Evolutionary conservation across 2,329 filamentous ascomycete genomes (phyloP), one percentile per base, ranked within the genome.

Genomic region (Dothideomycetes sp.): DNA sequence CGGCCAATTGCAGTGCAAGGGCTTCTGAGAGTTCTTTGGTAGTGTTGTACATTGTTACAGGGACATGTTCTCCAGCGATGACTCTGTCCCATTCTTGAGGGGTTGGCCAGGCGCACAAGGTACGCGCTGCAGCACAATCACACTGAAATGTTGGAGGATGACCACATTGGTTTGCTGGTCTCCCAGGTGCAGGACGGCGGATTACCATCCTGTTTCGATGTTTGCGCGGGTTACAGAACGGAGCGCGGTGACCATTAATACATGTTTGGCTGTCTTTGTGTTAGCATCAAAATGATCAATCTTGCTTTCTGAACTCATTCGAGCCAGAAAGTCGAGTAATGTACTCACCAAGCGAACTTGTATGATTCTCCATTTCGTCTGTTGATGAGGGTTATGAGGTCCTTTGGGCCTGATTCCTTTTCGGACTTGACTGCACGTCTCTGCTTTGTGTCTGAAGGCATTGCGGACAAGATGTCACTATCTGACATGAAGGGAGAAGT

Each of bases 161-260:
- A 7, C 46, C 46, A 43, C 46, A 48, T 22, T 44, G 30, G 25
- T 33, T 22, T 2, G 46, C 32, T 10, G 46, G 46, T 8, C 46
- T 24, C 30, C 46, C 46, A 4, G 46, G 43, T 8, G 39, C 37
- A 1, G 43, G 43, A 4, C 46, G 35, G 13, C 46, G 20, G 28
- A 38, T 44, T 16, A 48, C 33, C 20, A 48, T 35, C 20, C 42
- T 48, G 29, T 24, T 27, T 13, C 25, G 29, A 31, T 48, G 46
- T 28, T 44, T 48, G 13, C 20, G 22, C 15, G 46, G 46, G 24
- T 44, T 25, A 32, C 46, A 48, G 5, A 46, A 27, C 4, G 46
- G 44, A 25, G 46, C 46, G 20, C 46, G 32, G 33, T 48, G 46
- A 16, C 46, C 46, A 11, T 38, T 15, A 13, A 45, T 46, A 20